Base-by-base conservation (phyloP, 2,329 filamentous ascomycete genomes). In the Microsporum ferrugineum region DNA sequence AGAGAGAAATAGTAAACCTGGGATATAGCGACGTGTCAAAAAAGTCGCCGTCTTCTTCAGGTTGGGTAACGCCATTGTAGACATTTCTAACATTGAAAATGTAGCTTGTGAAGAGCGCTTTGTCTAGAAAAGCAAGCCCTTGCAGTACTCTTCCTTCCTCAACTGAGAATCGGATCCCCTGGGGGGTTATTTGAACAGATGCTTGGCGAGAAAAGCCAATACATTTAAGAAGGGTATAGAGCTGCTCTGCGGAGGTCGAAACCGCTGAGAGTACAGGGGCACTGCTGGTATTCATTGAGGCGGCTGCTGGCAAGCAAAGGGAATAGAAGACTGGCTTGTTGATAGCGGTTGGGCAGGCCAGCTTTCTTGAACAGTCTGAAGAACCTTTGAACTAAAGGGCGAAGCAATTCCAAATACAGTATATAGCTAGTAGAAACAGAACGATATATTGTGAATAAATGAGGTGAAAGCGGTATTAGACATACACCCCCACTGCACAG, bases 401-500 rank as follows among this genome's bases (percentile, higher is more conserved):
- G 8, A 6, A 29, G 43, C 29, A 12, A 29, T 14, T 43, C 56
- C 27, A 45, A 33, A 58, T 58, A 58, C 29, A 14, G 2, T 41
- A 58, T 31, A 58, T 58, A 39, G 5, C 45, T 51, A 29, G 45
- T 34, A 43, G 57, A 53, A 56, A 34, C 45, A 39, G 43, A 31
- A n/a, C 12, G n/a, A 33, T 33, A 55, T 14, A 53, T 34, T 36
- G 12, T n/a, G 34, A n/a, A 33, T 10, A 51, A 56, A 29, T 14
- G 33, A 39, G 45, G n/a, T 17, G 17, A 14, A 23, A 12, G 38
- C 8, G 23, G 10, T 38, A 31, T 49, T 84, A 99, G 75, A 99
- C 90, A 85, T 99, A 97, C 72, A 99, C 94, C 74, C 94, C 94
- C 73, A 94, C 94, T 63, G 91, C 94, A 77, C 94, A 99, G 78